phyloP scores from a whole-genome alignment of 2,329 filamentous ascomycete genomes.

The Nemania sp. region DNA sequence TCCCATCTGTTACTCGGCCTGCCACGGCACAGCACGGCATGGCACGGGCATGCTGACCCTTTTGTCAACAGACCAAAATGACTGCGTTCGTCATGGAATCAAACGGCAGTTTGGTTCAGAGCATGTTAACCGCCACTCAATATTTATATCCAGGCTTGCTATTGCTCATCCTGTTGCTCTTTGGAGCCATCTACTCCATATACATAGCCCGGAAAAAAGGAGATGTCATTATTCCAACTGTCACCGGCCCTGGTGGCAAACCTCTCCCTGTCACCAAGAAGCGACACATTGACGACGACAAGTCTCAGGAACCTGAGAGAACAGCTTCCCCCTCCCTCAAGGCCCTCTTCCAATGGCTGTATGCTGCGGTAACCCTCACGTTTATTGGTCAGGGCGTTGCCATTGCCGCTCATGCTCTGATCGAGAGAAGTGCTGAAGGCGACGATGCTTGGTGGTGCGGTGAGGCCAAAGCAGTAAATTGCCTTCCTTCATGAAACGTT shows the following conservation, averaged over 20 bases:
- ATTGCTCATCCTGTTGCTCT: slow-evolving; percentile 55
- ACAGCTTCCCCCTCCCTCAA: slow-evolving; percentile 48
- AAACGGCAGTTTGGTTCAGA: slow-evolving; percentile 45
- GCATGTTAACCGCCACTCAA: slow-evolving; percentile 52
- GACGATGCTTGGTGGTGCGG: slow-evolving; percentile 41
- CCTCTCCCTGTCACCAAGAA: slow-evolving; percentile 73
- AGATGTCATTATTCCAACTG: slow-evolving; percentile 50
- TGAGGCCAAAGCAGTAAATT: slow-evolving; percentile 41
- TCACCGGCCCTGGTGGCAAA: slow-evolving; percentile 84
- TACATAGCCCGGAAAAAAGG: slow-evolving; percentile 56
- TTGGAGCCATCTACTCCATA: slow-evolving; percentile 58
- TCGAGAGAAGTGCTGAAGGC: slow-evolving; percentile 47
- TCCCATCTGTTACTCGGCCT: neutral
- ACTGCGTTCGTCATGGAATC: slow-evolving; percentile 38
- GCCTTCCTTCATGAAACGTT: neutral
- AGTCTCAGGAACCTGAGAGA: slow-evolving; percentile 46
- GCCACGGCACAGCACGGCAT: neutral
- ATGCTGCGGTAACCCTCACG: slow-evolving; percentile 70
- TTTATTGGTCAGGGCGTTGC: slow-evolving; percentile 76
- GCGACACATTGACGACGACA: slow-evolving; percentile 50
- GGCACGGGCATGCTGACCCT: slow-evolving; percentile 32
- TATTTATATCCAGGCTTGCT: slow-evolving; percentile 59
- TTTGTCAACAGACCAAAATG: slow-evolving; percentile 38
- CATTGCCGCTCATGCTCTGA: slow-evolving; percentile 75
- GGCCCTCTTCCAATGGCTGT: slow-evolving; percentile 73